A percentile compares a stretch with the other conserved stretches of the same genome.
Conservation (phyloP, 225 moss, liverwort and hornwort species). For the Sphagnum contortum region DNA sequence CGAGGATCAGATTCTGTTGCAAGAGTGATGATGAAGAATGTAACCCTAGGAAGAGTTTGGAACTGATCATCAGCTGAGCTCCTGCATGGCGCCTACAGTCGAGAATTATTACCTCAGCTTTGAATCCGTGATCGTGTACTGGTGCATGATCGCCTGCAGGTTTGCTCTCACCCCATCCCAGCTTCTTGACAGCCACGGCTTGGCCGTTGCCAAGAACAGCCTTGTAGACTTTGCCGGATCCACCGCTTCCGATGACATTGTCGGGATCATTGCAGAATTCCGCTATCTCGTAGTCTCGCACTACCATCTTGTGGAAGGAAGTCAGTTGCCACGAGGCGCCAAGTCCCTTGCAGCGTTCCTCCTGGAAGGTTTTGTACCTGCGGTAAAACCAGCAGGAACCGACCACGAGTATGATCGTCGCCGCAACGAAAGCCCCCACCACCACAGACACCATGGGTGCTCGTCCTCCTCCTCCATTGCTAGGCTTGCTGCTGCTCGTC, state of each 20-base stretch:
- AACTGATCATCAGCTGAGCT: too few relatives aligned
- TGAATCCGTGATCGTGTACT: constrained; percentile 39
- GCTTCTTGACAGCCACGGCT: constrained; percentile 59
- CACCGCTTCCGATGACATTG: constrained; percentile 49
- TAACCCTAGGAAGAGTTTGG: too few relatives aligned
- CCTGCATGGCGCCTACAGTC: too few relatives aligned
- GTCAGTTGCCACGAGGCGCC: constrained; percentile 43
- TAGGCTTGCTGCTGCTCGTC: background rate
- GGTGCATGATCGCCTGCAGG: constrained; percentile 7
- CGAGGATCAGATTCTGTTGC: too few relatives aligned
- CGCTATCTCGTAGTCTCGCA: constrained; percentile 46
- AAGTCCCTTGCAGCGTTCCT: constrained; percentile 5
- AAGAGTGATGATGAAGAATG: too few relatives aligned
- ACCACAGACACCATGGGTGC: constrained; percentile 29
- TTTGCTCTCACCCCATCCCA: constrained; percentile 25
- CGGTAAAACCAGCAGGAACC: constrained; percentile 68
- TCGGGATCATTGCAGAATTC: constrained; percentile 28
- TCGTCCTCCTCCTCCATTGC: constrained; percentile 10
- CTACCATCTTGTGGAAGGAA: constrained; percentile 45
- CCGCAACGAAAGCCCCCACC: constrained; percentile 58
- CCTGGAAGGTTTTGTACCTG: constrained; percentile 34
- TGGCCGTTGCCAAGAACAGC: constrained; percentile 40
- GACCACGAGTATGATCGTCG: constrained; percentile 47
- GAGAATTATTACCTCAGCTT: constrained; percentile 8
- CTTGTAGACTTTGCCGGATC: constrained; percentile 70